Evolutionary conservation across 2,329 filamentous ascomycete genomes (phyloP), one percentile per base, ranked within the genome.

Genomic region (Cordyceps cicadae): DNA sequence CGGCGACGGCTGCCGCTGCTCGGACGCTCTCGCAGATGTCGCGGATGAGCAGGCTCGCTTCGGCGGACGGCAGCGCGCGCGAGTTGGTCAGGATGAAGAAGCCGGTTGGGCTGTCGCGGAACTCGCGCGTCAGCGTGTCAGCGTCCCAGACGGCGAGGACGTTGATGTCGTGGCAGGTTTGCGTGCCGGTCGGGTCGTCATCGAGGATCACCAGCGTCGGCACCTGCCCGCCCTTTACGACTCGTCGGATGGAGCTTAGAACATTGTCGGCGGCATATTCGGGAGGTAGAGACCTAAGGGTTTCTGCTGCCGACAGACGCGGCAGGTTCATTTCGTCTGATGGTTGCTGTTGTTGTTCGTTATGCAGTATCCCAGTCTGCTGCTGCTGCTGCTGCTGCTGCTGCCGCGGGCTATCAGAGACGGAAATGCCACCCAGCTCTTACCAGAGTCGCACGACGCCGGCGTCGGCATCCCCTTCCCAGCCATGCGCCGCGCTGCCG

Each of bases 21-120:
- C 75, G 69, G n/a, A 84, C 68, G 61, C 81, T 80, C 5, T 66
- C 61, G 66, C 79, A 81, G 55, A 85, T 82, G 17, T 76, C 74
- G 17, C 67, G 65, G 60, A 82, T 78, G 2, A 84, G 72, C 0
- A 62, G 62, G 21, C 74, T 71, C 1, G 81, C 81, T 51, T 77
- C 74, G 1, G 69, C 66, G 0, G 79, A 75, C 21, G 78, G 78
- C 5, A 84, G 70, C 3, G 82, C 81, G 12, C 81, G 77, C 5
- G 80, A 83, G 66, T 84, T 84, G 21, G 81, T 84, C 4, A 84
- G 71, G 63, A 84, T 83, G 71, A 85, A 85, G 72, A 85, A 84
- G 8, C 81, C 81, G 2, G 68, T 68, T 1, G 64, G 63, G 8
- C 66, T 70, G 15, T 68, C 68, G 6, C 66, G 66, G 64, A 85